Evolutionary conservation across 306 rosid species (phyloP), one percentile per base, ranked within the genome.

Genomic region (Hippophae rhamnoides): DNA sequence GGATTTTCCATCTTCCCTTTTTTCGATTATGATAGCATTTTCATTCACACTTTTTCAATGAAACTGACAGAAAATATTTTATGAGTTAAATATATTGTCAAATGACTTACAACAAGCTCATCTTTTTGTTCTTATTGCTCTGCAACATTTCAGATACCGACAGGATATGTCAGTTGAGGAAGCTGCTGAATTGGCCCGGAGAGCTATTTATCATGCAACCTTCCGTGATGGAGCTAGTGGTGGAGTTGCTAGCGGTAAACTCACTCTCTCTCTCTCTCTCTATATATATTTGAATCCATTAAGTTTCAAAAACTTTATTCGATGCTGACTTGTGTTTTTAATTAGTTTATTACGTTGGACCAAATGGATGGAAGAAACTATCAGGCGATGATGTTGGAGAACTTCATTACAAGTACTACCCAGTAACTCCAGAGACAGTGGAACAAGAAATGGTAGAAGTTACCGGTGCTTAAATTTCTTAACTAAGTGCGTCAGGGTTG

Each of bases 221-320:
- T 88, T 88, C 58, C 88, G 94, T 62, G 95, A 92, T 72, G 99
- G 95, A 61, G 99, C 95, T 43, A 92, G 99, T 58, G 99, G 96
- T 72, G 99, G 98, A 74, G 96, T 85, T 73, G 98, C 89, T 18
- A 83, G 98, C 52, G 93, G 98, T 92, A 79, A 7, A 6, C 48
- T 12, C 67, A 58, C 60, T 18, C 13, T 31, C 52, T 50, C 54
- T 56, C 5, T 5, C 0, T 27, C 1, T 31, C 1, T 31, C 1
- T 31, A 31, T 31, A 31, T 31, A 31, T 31, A 31, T 31, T 1
- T 31, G 5, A 2, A 31, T 31, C 38, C 38, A 31, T 31, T 31
- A 31, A 2, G 38, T 31, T 31, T 31, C 5, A 0, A 31, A 31
- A 58, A 18, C 53, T 31, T n/a, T 3, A 61, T 54, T 38, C 47